These are phyloP conservation scores for Dothistroma septosporum DNA, from an alignment of 2,329 filamentous ascomycete species.

Conservation along the genomic window DNA sequence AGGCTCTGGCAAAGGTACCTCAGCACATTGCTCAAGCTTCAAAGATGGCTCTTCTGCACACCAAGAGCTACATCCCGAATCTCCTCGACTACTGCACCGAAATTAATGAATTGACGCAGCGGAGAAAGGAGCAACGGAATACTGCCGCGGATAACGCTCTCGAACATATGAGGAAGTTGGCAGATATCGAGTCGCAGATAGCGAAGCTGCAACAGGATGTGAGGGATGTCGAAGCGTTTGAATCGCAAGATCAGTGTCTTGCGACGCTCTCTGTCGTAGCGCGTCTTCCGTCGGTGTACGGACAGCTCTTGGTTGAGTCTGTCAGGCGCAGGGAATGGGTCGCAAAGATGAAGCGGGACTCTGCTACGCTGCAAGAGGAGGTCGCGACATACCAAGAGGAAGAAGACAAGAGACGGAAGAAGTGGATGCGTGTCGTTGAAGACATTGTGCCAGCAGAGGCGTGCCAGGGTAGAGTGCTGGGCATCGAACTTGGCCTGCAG, in stretches of 20 bases:
- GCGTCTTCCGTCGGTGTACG: slow-evolving; percentile 82
- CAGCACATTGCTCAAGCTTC: slow-evolving; percentile 60
- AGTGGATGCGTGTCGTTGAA: slow-evolving; percentile 83
- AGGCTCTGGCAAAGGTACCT: slow-evolving; percentile 64
- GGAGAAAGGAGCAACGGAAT: slow-evolving; percentile 61
- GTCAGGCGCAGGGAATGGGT: slow-evolving; percentile 84
- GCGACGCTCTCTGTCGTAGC: slow-evolving; percentile 75
- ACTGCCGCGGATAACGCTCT: slow-evolving; percentile 61
- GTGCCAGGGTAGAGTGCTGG: slow-evolving; percentile 62
- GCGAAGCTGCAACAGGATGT: slow-evolving; percentile 69
- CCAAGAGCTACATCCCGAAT: slow-evolving; percentile 59
- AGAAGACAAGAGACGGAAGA: slow-evolving; percentile 79
- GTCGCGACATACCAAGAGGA: slow-evolving; percentile 90
- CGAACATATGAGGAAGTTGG: slow-evolving; percentile 76
- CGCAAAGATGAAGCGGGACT: slow-evolving; percentile 84
- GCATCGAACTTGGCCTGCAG: slow-evolving; percentile 79
- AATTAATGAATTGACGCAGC: slow-evolving; percentile 52
- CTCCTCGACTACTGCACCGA: slow-evolving; percentile 56
- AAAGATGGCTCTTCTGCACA: slow-evolving; percentile 61
- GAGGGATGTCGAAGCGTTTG: slow-evolving; percentile 64
- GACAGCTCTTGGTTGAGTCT: slow-evolving; percentile 80
- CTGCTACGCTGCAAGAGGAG: slow-evolving; percentile 82
- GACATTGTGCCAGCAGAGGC: slow-evolving; percentile 65
- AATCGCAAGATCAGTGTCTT: slow-evolving; percentile 75
- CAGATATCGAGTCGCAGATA: slow-evolving; percentile 71